phyloP scores from a whole-genome alignment of 176 grass and related monocot species.

The Oryza australiensis region DNA sequence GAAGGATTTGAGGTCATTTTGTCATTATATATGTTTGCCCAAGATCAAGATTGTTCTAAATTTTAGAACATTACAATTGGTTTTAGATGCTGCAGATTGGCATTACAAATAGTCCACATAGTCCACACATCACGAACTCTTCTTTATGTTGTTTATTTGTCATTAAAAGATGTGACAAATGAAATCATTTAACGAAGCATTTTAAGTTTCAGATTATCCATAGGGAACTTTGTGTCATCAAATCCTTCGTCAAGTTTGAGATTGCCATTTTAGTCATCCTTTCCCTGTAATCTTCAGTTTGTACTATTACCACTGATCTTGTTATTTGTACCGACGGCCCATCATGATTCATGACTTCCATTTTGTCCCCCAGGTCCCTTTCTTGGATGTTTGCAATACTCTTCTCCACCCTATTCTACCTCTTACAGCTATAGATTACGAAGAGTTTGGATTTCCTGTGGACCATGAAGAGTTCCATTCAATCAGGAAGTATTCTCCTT shows the following conservation, averaged over 20 bases:
- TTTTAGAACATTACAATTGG: neutral
- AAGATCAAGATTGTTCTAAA: neutral
- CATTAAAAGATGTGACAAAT: neutral
- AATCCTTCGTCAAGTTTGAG: neutral
- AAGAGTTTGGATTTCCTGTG: slow-evolving; percentile 93
- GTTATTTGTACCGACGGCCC: neutral
- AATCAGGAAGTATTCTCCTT: slow-evolving; percentile 93
- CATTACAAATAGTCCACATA: neutral
- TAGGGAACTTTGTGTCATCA: neutral
- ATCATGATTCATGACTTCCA: slow-evolving; percentile 3
- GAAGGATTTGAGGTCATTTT: neutral
- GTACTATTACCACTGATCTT: slow-evolving; percentile 17
- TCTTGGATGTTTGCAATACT: slow-evolving; percentile 95
- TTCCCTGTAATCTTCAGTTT: slow-evolving; percentile 3
- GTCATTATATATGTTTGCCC: neutral
- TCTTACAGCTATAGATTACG: slow-evolving; percentile 89
- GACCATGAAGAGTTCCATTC: slow-evolving; percentile 83
- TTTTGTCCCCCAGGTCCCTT: slow-evolving; percentile 68
- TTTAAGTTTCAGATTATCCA: slow-evolving; percentile 7
- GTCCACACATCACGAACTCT: neutral
- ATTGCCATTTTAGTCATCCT: neutral
- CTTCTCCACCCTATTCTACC: slow-evolving; percentile 86
- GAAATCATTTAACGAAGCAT: neutral
- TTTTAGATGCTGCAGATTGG: neutral
- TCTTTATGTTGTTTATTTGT: neutral